Percentiles rank a stretch among this genome's conserved stretches.
Evolutionary conservation across 1,284 basidiomycete genomes (phyloP).

Genomic region (Boletus mariae): DNA sequence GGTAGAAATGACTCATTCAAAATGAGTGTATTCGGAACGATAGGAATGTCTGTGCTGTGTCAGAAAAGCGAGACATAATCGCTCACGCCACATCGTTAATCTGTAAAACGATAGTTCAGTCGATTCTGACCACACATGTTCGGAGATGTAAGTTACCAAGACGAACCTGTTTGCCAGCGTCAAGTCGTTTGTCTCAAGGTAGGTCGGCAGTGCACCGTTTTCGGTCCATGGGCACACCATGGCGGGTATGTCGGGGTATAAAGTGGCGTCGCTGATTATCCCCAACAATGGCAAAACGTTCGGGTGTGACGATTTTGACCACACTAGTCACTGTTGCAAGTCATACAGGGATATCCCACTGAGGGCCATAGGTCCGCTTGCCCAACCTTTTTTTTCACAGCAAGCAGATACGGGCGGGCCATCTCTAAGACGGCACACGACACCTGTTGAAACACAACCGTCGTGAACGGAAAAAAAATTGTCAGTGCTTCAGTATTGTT

Average conservation of each 20-base stretch:
- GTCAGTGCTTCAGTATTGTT: no score
- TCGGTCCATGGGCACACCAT: slow-evolving; percentile 2
- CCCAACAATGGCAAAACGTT: not conserved
- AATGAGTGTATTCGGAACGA: no score
- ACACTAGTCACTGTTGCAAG: not conserved
- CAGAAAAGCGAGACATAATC: not conserved
- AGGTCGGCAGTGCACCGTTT: not conserved
- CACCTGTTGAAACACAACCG: no score
- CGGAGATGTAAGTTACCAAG: not conserved
- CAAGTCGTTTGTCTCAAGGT: not conserved
- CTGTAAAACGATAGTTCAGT: not conserved
- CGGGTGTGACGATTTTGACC: not conserved
- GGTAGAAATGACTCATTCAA: no score
- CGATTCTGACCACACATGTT: not conserved
- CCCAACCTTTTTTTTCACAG: no score
- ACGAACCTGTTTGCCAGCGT: not conserved
- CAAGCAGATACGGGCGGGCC: no score
- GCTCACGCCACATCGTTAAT: not conserved
- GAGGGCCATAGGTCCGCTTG: no score
- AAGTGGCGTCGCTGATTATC: not conserved
- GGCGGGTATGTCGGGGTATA: not conserved
- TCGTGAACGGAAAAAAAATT: no score
- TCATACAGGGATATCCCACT: no score
- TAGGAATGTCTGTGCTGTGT: not conserved
- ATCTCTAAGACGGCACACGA: no score